Percentiles rank a stretch among this genome's conserved stretches.
Evolutionary conservation across 495 filamentous ascomycete species (phyloP).

Genomic region (Jackrogersella multiformis): DNA sequence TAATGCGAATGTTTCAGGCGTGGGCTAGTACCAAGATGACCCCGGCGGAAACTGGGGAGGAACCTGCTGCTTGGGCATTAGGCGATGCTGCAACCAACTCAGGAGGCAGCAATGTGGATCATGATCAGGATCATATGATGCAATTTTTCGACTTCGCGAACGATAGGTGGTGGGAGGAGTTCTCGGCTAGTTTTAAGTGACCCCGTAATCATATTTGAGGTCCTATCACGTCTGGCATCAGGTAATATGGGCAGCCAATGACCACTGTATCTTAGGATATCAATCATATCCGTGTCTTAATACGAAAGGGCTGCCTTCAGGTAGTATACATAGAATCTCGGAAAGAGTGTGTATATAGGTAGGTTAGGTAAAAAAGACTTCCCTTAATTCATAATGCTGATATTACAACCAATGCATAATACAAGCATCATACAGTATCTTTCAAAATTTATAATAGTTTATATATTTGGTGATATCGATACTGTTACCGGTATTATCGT

Average conservation of each 20-base stretch:
- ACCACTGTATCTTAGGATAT: no score
- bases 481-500: no score
- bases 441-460: no score
- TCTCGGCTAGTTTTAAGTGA: conserved; percentile 1
- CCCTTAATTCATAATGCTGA: no score
- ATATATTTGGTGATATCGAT: no score
- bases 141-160: conserved; percentile 4
- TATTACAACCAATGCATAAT: no score
- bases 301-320: background rate
- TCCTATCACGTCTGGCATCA: background rate
- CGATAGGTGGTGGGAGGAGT: conserved; percentile 12
- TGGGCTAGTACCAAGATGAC: conserved; percentile 37
- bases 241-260: no score
- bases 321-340: no score
- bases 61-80: background rate
- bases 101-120: background rate
- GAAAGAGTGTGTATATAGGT: no score
- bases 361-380: no score
- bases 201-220: background rate
- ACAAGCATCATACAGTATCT: no score
- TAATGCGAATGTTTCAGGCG: conserved; percentile 40
- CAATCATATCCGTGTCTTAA: no score
- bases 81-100: background rate
- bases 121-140: conserved; percentile 1
- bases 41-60: background rate